These are phyloP conservation scores for Mariannaea sp. DNA, from an alignment of 2,329 filamentous ascomycete genomes.

Conservation along the genomic window DNA sequence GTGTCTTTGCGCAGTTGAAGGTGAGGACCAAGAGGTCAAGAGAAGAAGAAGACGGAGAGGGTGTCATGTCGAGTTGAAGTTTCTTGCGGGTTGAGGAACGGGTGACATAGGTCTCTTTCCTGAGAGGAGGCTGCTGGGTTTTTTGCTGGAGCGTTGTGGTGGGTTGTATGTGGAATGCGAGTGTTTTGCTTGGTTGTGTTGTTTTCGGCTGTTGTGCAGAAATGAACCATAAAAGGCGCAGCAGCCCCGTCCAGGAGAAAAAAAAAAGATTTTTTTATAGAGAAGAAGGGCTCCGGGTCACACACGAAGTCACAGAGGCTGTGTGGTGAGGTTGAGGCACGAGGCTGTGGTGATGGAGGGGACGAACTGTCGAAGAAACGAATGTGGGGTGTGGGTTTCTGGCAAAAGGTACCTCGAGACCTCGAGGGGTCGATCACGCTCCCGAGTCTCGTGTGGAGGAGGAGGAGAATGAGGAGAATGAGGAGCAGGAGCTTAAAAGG, in stretches of 20 bases:
- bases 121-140: too few species aligned
- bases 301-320: slow-evolving; percentile 17
- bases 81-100: not conserved
- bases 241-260: not conserved
- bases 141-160: not conserved
- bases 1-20: slow-evolving; percentile 82
- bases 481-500: too few species aligned
- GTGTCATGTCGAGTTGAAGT: slow-evolving; percentile 2
- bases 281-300: not conserved
- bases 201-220: not conserved
- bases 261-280: not conserved
- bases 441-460: slow-evolving; percentile 10
- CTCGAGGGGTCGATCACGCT: slow-evolving; percentile 17
- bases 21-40: slow-evolving; percentile 80
- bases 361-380: not conserved
- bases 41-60: slow-evolving; percentile 50
- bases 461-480: not conserved
- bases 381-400: slow-evolving; percentile 5
- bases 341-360: slow-evolving; percentile 11
- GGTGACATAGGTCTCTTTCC: slow-evolving; percentile 5
- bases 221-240: not conserved
- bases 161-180: not conserved
- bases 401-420: too few species aligned
- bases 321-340: slow-evolving; percentile 3
- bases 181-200: slow-evolving; percentile 2